A percentile compares a stretch with the other conserved stretches of the same genome.
These are phyloP conservation scores for Paramyrothecium roridum DNA, from an alignment of 2,329 filamentous ascomycete species.

Conservation along the genomic window DNA sequence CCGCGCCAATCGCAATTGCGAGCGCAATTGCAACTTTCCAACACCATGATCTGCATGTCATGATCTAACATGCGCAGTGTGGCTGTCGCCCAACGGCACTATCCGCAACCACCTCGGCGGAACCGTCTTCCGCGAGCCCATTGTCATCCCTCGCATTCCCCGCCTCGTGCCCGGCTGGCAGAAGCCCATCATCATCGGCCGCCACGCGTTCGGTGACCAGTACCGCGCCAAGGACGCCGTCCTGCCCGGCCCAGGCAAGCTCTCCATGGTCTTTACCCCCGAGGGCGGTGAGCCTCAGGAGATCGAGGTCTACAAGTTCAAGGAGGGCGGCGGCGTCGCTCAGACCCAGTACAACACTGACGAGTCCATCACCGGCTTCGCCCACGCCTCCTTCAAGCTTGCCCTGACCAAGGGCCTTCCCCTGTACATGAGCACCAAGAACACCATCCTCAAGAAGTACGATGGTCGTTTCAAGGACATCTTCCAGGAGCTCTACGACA, in stretches of 20 bases:
- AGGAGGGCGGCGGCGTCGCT: conserved; percentile 79
- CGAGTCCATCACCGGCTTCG: conserved; percentile 91
- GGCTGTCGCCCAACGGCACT: conserved; percentile 95
- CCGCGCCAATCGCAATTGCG: no score
- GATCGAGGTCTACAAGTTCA: conserved; percentile 89
- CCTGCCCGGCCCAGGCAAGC: conserved; percentile 76
- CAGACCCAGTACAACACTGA: conserved; percentile 99
- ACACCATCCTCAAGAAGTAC: conserved; percentile 99
- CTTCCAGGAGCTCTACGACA: conserved; percentile 95
- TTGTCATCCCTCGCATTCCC: conserved; percentile 90
- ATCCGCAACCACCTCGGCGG: conserved; percentile 76
- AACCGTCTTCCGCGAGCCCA: conserved; percentile 98
- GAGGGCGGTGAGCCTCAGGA: conserved; percentile 76
- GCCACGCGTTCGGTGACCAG: conserved; percentile 97
- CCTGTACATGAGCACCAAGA: conserved; percentile 99
- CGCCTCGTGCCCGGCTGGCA: conserved; percentile 96
- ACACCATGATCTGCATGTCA: conserved; percentile 4
- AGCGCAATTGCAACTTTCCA: conserved; percentile 2
- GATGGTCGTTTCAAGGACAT: conserved; percentile 99
- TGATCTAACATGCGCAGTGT: conserved; percentile 59
- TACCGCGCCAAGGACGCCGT: conserved; percentile 95
- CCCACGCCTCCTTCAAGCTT: conserved; percentile 95
- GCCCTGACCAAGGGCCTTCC: conserved; percentile 82
- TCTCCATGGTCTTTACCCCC: conserved; percentile 94
- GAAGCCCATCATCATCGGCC: conserved; percentile 98